Conservation (phyloP, 352 stramenopile genomes). For the Phytophthora boehmeriae region DNA sequence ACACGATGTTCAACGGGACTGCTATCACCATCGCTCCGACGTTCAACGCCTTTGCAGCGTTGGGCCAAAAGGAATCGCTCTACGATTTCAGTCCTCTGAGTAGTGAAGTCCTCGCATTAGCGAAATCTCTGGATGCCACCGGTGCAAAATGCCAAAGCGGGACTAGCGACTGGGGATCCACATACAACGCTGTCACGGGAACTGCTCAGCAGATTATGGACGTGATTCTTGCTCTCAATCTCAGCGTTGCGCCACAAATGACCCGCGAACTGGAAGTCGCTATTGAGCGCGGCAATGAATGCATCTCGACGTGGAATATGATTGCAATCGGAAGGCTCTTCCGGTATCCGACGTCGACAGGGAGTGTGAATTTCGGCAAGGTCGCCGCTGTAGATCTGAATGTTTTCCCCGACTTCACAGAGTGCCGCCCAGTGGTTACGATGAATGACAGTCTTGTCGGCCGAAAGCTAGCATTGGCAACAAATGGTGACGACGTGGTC, state of each 20-base stretch:
- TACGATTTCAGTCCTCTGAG: conserved; percentile 16
- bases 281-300: neutral
- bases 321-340: neutral
- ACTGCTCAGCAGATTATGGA: conserved; percentile 21
- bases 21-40: conserved; percentile 14
- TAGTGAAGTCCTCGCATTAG: conserved; percentile 7
- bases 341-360: conserved; percentile 7
- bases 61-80: neutral
- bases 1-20: conserved; percentile 14
- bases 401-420: conserved; percentile 14
- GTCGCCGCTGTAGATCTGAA: conserved; percentile 16
- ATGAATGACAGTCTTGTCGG: conserved; percentile 2
- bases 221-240: conserved; percentile 6
- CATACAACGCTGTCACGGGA: conserved; percentile 18
- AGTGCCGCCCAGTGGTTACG: conserved; percentile 4
- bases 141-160: conserved; percentile 25
- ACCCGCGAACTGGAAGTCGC: conserved; percentile 5
- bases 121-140: conserved; percentile 13
- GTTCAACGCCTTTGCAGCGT: conserved; percentile 15
- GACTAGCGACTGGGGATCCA: conserved; percentile 25
- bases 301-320: conserved; percentile 7
- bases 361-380: conserved; percentile 9
- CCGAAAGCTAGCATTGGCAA: neutral
- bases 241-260: conserved; percentile 14
- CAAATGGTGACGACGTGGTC: neutral